Base-by-base conservation (phyloP, 2,329 filamentous ascomycete genomes). In the Neonectria sp. region DNA sequence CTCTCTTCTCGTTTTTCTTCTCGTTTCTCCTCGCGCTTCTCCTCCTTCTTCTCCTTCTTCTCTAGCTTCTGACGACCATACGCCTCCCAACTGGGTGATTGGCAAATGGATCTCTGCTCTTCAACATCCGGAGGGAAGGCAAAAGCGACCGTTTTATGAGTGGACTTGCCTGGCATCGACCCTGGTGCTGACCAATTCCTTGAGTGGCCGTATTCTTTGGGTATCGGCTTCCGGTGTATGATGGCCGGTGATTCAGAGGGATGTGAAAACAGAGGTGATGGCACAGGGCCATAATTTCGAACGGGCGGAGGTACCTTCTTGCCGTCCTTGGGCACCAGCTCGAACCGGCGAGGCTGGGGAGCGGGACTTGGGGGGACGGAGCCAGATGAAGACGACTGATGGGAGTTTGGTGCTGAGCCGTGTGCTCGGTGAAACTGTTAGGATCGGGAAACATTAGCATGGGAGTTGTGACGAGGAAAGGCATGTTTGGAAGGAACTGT, bases 31-130 rank as follows among this genome's bases (percentile, higher is more conserved):
- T 76, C 75, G 25, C 74, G 77, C 65, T 84, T 82, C 57, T 85
- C 83, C 69, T 80, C 84, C 60, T 81, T 84, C 40, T 82, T 80
- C 15, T 79, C 79, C 73, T 85, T 87, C 75, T 86, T 88, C 68
- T 88, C 86, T 73, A 84, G 86, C 71, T 86, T 88, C 70, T 82
- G 85, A 24, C 85, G 83, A 3, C 83, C 83, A 71, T 88, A 88
- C 25, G 86, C 85, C 68, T 90, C 88, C 89, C 89, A 91, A 62
- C 85, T 89, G 2, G 89, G 89, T 1, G 89, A 91, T 62, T 89
- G 87, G 68, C 89, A 91, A 60, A 90, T 88, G 0, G 80, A 79
- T 6, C 71, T 72, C 31, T 72, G 75, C 24, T 76, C 76, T 9
- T 78, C 73, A 6, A 79, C 72, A 6, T 77, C 73, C 2, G 76